Evolutionary conservation across 2,329 filamentous ascomycete species (phyloP), one percentile per base, ranked within the genome.

Genomic region (Xylaria sp.): DNA sequence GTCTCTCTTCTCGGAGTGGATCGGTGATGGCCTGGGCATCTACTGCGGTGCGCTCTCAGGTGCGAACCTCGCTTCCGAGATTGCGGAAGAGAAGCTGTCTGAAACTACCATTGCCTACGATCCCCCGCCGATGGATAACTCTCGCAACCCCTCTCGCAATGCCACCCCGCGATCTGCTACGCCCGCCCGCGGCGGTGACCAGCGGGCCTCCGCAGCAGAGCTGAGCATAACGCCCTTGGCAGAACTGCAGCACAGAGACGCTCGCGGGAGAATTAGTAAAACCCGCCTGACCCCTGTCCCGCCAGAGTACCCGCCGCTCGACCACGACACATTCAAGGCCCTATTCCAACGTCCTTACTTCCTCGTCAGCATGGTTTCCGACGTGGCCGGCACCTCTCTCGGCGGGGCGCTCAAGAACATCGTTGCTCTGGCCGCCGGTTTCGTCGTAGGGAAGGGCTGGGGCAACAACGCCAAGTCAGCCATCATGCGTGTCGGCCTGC

Each of bases 401-500:
- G 92, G 94, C 51, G 96, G 96, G 69, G 96, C 96, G 0, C 85
- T 99, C 74, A 99, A 99, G 86, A 99, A 99, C 84, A 91, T 99
- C 72, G 93, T 99, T 64, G 96, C 96, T 5, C 84, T 99, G 21
- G 95, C 94, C 5, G 94, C 96, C 37, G 96, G 96, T 66, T 99
- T 97, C 81, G 94, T 98, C 53, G 93, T 97, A 73, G 96, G 96
- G 42, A 89, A 95, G 70, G 95, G 95, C 73, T 99, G 96, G 95
- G 96, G 96, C 77, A 94, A 98, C 84, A 99, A 98, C 75, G 95
- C 95, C 73, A 98, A 99, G 84, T 94, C 96, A n/a, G 96, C 96
- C 54, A 91, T 99, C 69, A 98, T 99, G 93, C 92, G 96, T 50
- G 92, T 98, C 23, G 96, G 96, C 8, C 88, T 99, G 54, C 87